A percentile compares a stretch with the other conserved stretches of the same genome.
phyloP scores from a whole-genome alignment of 2,329 filamentous ascomycete genomes.

The Trichophyton mentagrophytes region DNA sequence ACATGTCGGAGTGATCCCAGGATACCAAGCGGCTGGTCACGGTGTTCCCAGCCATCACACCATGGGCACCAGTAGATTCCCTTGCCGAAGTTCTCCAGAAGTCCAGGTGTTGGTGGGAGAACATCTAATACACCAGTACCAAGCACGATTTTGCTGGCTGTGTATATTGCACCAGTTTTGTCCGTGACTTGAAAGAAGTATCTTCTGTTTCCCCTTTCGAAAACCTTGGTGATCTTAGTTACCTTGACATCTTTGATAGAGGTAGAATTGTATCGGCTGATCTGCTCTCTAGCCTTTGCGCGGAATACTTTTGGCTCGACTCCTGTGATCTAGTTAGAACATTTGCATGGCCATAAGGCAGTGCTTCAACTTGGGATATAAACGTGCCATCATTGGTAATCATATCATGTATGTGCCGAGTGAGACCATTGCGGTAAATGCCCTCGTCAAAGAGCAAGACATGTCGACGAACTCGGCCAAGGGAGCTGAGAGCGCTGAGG shows the following conservation, averaged over 20 bases:
- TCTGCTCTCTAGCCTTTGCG: slow-evolving; percentile 40
- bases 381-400: slow-evolving; percentile 45
- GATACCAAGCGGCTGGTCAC: slow-evolving; percentile 45
- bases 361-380: no score
- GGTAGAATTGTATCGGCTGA: slow-evolving; percentile 40
- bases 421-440: slow-evolving; percentile 45
- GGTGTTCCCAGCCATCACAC: slow-evolving; percentile 52
- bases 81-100: slow-evolving; percentile 44
- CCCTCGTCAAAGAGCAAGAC: slow-evolving; percentile 47
- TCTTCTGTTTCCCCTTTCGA: slow-evolving; percentile 22
- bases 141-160: slow-evolving; percentile 44
- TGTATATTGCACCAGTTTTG: slow-evolving; percentile 25
- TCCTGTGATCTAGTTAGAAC: slow-evolving; percentile 25
- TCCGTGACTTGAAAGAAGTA: slow-evolving; percentile 37
- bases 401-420: slow-evolving; percentile 50
- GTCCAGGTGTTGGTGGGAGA: slow-evolving; percentile 43
- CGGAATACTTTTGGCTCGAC: slow-evolving; percentile 45
- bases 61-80: slow-evolving; percentile 54
- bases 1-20: slow-evolving; percentile 37
- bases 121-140: slow-evolving; percentile 46
- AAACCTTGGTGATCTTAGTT: slow-evolving; percentile 20
- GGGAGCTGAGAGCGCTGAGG: slow-evolving; percentile 42
- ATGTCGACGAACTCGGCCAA: slow-evolving; percentile 46
- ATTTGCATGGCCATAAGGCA: no score
- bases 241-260: slow-evolving; percentile 43